phyloP scores from a whole-genome alignment of 768 basidiomycete genomes.

The Pulveroboletus frians region DNA sequence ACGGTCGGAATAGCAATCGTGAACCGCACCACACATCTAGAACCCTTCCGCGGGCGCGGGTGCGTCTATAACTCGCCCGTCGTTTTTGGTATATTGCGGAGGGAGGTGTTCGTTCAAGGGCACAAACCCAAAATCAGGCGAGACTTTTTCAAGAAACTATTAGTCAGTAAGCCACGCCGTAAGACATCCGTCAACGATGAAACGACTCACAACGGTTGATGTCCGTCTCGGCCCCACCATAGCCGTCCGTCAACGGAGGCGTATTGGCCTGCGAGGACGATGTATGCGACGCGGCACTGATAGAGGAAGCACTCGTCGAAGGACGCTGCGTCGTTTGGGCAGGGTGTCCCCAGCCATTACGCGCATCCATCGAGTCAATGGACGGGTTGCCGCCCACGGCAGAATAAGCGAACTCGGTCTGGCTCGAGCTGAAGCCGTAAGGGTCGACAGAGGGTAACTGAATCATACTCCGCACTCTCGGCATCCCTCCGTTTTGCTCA shows the following conservation, averaged over 20 bases:
- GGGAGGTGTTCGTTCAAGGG: conserved; percentile 75
- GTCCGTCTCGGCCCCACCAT: conserved; percentile 60
- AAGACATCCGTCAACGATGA: conserved; percentile 22
- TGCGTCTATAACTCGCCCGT: conserved; percentile 44
- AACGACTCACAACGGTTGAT: conserved; percentile 76
- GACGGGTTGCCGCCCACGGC: conserved; percentile 46
- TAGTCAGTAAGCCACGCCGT: conserved; percentile 44
- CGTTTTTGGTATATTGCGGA: conserved; percentile 55
- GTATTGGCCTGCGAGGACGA: conserved; percentile 81
- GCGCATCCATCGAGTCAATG: conserved; percentile 36
- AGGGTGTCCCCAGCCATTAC: conserved; percentile 39
- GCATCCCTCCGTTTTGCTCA: conserved; percentile 44
- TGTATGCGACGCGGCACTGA: conserved; percentile 70
- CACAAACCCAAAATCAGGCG: conserved; percentile 82
- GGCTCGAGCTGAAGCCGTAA: conserved; percentile 58
- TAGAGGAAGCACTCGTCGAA: conserved; percentile 66
- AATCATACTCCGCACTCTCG: conserved; percentile 80
- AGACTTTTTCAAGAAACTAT: conserved; percentile 49
- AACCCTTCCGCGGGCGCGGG: conserved; percentile 21
- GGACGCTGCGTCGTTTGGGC: conserved; percentile 48
- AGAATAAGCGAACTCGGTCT: conserved; percentile 79
- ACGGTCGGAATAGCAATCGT: conserved; percentile 27
- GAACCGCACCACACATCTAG: conserved; percentile 28
- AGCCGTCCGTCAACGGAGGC: conserved; percentile 62
- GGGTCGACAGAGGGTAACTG: conserved; percentile 69